Evolutionary conservation across 345 rosid genomes (phyloP).

Genomic region (Salix koriyanagi): DNA sequence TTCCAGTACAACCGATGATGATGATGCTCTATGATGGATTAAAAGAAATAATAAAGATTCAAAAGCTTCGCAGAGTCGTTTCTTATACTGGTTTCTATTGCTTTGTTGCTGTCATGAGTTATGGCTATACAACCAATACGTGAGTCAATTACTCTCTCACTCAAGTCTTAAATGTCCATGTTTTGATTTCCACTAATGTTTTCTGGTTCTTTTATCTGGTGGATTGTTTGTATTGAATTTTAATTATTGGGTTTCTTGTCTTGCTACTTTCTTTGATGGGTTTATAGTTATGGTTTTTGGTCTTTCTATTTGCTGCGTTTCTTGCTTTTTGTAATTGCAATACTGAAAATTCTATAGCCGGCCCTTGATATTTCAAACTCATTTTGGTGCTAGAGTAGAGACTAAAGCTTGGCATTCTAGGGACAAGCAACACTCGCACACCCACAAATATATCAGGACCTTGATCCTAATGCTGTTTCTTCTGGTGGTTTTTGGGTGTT

Average conservation of each 20-base stretch:
- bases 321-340: not conserved
- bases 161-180: not conserved
- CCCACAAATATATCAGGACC: not conserved
- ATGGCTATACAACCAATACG: conserved; percentile 81
- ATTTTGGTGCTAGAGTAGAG: not conserved
- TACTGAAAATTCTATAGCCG: not conserved
- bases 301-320: not conserved
- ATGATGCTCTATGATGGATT: conserved; percentile 40
- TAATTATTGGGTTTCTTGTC: not conserved
- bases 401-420: not conserved
- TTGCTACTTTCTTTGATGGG: conserved; percentile 1
- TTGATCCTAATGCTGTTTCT: not conserved
- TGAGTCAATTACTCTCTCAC: conserved; percentile 22
- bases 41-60: conserved; percentile 65
- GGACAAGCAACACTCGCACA: not conserved
- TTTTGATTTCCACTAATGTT: not conserved
- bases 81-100: conserved; percentile 71
- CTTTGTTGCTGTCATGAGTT: conserved; percentile 54
- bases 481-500: conserved; percentile 5
- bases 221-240: not conserved
- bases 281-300: not conserved
- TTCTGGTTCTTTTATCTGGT: not conserved
- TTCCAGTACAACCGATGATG: not conserved
- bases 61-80: conserved; percentile 68
- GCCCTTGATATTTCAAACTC: not conserved